Evolutionary conservation across 2,329 filamentous ascomycete genomes (phyloP).

Genomic region (Aspergillus sojae): DNA sequence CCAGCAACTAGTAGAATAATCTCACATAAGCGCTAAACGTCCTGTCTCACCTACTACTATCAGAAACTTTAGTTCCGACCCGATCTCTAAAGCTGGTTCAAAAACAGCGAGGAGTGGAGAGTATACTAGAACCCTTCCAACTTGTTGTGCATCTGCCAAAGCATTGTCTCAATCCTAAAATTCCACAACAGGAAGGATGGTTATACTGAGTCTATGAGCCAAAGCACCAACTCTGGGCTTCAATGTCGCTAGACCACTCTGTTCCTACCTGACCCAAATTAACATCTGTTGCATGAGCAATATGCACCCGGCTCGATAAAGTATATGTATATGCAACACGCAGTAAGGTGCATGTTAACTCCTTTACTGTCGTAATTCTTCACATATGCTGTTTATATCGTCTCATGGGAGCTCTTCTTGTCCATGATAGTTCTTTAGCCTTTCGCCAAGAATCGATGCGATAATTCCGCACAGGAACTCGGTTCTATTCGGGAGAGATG

Average conservation of each 20-base stretch:
- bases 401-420: too few species aligned
- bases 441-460: too few species aligned
- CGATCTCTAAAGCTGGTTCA: background rate
- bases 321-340: background rate
- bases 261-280: background rate
- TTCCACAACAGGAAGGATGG: background rate
- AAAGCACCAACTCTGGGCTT: background rate
- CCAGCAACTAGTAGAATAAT: too few species aligned
- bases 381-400: too few species aligned
- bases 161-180: background rate
- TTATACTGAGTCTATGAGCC: background rate
- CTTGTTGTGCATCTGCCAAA: background rate
- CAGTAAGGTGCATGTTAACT: too few species aligned
- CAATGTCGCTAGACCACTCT: background rate
- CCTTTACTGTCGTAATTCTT: too few species aligned
- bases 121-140: background rate
- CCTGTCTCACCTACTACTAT: background rate
- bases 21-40: background rate
- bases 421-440: too few species aligned
- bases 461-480: too few species aligned
- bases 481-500: too few species aligned
- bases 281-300: background rate
- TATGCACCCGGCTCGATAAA: background rate
- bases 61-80: too few species aligned
- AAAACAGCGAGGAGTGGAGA: too few species aligned